These are phyloP conservation scores for Populus tremula DNA, from an alignment of 345 rosid genomes.

Conservation along the genomic window DNA sequence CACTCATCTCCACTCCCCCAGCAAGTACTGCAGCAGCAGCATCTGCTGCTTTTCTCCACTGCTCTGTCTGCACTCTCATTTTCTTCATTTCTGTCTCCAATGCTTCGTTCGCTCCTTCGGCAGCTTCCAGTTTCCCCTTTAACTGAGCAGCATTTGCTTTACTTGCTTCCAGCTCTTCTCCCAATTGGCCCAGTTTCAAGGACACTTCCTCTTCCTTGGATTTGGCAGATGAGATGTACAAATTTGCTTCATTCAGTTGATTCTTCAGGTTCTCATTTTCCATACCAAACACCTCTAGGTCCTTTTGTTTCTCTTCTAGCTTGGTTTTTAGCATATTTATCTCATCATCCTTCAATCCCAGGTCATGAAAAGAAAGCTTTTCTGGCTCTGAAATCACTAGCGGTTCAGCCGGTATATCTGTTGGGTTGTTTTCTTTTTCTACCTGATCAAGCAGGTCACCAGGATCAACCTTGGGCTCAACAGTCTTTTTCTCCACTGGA, in stretches of 20 bases:
- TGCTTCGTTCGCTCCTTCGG: conserved; percentile 52
- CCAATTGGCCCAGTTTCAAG: conserved; percentile 40
- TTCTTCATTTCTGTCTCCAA: conserved; percentile 80
- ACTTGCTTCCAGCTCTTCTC: conserved; percentile 62
- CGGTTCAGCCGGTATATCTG: conserved; percentile 20
- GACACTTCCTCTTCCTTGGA: conserved; percentile 50
- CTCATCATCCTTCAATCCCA: conserved; percentile 52
- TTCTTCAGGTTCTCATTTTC: conserved; percentile 60
- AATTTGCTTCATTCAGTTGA: conserved; percentile 46
- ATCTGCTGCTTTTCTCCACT: conserved; percentile 94
- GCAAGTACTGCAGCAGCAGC: conserved; percentile 90
- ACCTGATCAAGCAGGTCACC: conserved; percentile 7
- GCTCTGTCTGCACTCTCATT: conserved; percentile 84
- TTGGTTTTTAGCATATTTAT: conserved; percentile 48
- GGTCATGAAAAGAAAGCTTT: conserved; percentile 22
- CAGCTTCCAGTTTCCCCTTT: conserved; percentile 50
- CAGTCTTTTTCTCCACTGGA: conserved; percentile 44
- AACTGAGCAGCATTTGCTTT: conserved; percentile 39
- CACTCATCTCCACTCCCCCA: conserved; percentile 57
- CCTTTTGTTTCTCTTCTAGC: conserved; percentile 60
- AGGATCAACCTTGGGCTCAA: conserved; percentile 27
- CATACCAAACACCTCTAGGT: conserved; percentile 36
- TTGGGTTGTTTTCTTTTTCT: conserved; percentile 25
- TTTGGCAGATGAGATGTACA: conserved; percentile 33
- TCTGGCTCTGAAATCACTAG: conserved; percentile 30